phyloP scores from a whole-genome alignment of 2,329 filamentous ascomycete species.

The Furcasterigmium furcatum region DNA sequence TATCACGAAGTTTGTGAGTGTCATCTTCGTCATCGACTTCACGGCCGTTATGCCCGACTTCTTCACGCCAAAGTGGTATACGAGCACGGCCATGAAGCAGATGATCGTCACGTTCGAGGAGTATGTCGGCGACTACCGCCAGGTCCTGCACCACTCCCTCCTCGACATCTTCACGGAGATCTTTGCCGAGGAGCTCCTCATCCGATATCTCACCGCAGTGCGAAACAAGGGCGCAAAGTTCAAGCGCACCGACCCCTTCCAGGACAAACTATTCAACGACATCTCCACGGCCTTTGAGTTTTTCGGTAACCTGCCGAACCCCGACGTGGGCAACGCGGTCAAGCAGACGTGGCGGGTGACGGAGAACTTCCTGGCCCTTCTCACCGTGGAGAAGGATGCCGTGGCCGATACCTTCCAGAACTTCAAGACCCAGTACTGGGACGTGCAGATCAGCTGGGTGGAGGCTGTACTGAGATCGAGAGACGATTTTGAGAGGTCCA shows the following conservation, averaged over 20 bases:
- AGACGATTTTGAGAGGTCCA: constrained; percentile 89
- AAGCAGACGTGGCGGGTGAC: constrained; percentile 92
- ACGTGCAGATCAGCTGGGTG: constrained; percentile 92
- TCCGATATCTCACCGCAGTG: constrained; percentile 78
- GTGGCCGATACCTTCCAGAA: constrained; percentile 75
- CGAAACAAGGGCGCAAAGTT: constrained; percentile 91
- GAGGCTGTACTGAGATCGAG: constrained; percentile 82
- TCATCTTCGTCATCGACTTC: constrained; percentile 93
- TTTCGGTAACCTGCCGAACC: constrained; percentile 70
- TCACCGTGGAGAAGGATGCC: constrained; percentile 71
- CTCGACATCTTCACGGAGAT: constrained; percentile 92
- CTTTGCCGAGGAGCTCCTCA: constrained; percentile 84
- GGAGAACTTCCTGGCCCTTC: constrained; percentile 74
- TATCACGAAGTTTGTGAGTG: constrained; percentile 78
- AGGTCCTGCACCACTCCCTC: constrained; percentile 80
- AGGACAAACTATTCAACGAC: constrained; percentile 91
- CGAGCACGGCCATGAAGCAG: constrained; percentile 80
- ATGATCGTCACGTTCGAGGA: constrained; percentile 95
- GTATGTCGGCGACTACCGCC: constrained; percentile 84
- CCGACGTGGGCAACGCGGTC: constrained; percentile 68
- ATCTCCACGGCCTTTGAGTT: constrained; percentile 87
- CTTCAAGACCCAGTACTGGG: constrained; percentile 89
- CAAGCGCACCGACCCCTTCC: constrained; percentile 79
- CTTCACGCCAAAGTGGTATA: constrained; percentile 90
- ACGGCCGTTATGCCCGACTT: constrained; percentile 77